Conservation (phyloP, 2,329 filamentous ascomycete genomes). For the Clonostachys rosea region DNA sequence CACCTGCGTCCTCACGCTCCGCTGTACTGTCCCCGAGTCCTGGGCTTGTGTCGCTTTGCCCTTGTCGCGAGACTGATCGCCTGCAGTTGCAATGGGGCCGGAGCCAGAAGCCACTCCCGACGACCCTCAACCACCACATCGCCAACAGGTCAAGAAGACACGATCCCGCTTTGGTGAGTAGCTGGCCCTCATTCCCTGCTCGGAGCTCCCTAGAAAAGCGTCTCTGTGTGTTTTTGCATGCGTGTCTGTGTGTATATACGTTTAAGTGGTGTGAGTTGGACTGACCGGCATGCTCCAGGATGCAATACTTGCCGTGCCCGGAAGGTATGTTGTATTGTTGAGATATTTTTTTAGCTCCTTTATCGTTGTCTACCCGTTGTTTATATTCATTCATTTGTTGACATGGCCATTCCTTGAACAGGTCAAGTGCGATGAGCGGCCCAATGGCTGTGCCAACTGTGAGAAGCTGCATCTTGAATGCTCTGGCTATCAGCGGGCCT, state of each 20-base stretch:
- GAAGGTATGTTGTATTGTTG: constrained; percentile 4
- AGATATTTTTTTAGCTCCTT: too few species aligned
- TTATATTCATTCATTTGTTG: too few species aligned
- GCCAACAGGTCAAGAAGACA: neutral
- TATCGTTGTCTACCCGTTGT: too few species aligned
- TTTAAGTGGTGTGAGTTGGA: neutral
- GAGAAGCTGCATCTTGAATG: constrained; percentile 6
- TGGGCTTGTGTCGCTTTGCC: neutral
- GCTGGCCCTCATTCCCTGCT: neutral
- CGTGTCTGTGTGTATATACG: neutral
- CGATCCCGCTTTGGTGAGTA: constrained; percentile 2
- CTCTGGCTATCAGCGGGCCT: neutral
- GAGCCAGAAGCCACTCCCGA: neutral
- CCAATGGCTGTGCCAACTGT: constrained; percentile 6
- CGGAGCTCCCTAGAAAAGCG: too few species aligned
- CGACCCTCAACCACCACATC: neutral
- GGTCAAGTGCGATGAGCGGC: constrained; percentile 11
- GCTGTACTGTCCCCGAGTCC: too few species aligned
- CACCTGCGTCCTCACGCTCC: neutral
- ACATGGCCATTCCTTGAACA: too few species aligned
- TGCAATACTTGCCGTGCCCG: neutral
- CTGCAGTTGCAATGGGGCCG: neutral
- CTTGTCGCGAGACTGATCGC: neutral
- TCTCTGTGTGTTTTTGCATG: neutral
- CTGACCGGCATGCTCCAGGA: neutral